Base-by-base conservation (phyloP, 2,329 filamentous ascomycete genomes). In the Venturia carpophila region DNA sequence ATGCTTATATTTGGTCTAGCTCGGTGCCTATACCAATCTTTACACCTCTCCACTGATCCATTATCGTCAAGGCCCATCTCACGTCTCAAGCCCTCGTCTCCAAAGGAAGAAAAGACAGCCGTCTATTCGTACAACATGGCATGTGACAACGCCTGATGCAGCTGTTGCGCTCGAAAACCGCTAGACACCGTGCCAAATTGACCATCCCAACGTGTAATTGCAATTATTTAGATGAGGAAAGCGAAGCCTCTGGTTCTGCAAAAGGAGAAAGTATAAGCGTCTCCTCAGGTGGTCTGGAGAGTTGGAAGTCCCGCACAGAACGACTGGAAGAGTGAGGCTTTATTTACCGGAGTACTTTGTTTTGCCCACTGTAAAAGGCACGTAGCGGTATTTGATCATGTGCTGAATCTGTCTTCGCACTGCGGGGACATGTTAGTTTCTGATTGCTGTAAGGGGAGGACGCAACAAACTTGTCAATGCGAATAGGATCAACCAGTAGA, bases 311-410 rank as follows among this genome's bases (percentile, higher is more conserved):
- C 52, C 52, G 5, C 52, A 30, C 52, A 37, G 17, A 34, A 55
- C 52, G 52, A 58, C 30, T 58, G 52, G 17, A 15, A 37, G 60
- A 61, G 39, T 17, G 17, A 62, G 27, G 42, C 42, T 34, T 39
- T 58, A 65, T 65, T 65, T 67, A 39, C 41, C 64, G n/a, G 45
- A 41, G 56, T 94, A 95, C 74, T 85, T 87, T 69, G 90, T 83
- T 85, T 97, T 97, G 77, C 92, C 92, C 69, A 96, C 86, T 49
- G 90, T 88, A 80, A 97, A 96, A 49, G 92, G 92, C 39, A 96
- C 92, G 75, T 96, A 99, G 79, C 93, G 91, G 82, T 97, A 99
- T 82, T 97, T 99, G 84, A 99, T 93, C 94, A 99, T 99, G 80
- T 97, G 94, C 81, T 99, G 94, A 71, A 99, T 99, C 80, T 99